A percentile compares a stretch with the other conserved stretches of the same genome.
These are phyloP conservation scores for Pseudomassariella vexata DNA, from an alignment of 2,329 filamentous ascomycete genomes.

Conservation along the genomic window DNA sequence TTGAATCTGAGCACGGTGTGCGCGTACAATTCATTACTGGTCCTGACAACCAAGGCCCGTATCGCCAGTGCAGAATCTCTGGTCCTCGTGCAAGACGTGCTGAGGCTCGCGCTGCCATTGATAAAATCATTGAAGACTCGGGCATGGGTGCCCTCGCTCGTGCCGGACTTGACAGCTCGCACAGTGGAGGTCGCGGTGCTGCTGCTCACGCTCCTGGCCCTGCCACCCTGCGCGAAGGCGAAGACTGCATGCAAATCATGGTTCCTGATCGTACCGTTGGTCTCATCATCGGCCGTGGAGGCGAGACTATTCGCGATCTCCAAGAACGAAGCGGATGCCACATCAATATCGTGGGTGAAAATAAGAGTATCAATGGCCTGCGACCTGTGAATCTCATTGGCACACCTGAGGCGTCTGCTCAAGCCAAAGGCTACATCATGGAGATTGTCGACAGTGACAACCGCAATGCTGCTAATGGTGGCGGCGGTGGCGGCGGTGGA, in stretches of 20 bases:
- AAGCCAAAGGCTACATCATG: constrained; percentile 82
- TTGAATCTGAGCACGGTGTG: constrained; percentile 76
- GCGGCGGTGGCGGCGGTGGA: constrained; percentile 29
- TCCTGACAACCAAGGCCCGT: constrained; percentile 63
- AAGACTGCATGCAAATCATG: constrained; percentile 88
- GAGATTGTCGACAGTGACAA: constrained; percentile 93
- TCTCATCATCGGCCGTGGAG: constrained; percentile 87
- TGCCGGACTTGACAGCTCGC: constrained; percentile 34
- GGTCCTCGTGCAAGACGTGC: constrained; percentile 66
- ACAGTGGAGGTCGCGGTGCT: constrained; percentile 13
- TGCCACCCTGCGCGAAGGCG: constrained; percentile 64
- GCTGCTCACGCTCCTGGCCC: constrained; percentile 13
- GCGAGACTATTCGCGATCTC: constrained; percentile 86
- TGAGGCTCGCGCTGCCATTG: constrained; percentile 77
- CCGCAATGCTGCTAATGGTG: constrained; percentile 35
- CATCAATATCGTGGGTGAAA: constrained; percentile 90
- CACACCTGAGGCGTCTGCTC: constrained; percentile 64
- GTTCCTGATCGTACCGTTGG: constrained; percentile 90
- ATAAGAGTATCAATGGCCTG: constrained; percentile 85
- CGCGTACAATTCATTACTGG: constrained; percentile 84
- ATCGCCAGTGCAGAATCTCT: constrained; percentile 80
- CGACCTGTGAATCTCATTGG: constrained; percentile 89
- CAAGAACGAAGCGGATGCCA: constrained; percentile 92
- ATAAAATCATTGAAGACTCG: constrained; percentile 83
- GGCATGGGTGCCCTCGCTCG: constrained; percentile 50